These are phyloP conservation scores for Stachybotrys chlorohalonatus DNA, from an alignment of 2,329 filamentous ascomycete genomes.

Conservation along the genomic window DNA sequence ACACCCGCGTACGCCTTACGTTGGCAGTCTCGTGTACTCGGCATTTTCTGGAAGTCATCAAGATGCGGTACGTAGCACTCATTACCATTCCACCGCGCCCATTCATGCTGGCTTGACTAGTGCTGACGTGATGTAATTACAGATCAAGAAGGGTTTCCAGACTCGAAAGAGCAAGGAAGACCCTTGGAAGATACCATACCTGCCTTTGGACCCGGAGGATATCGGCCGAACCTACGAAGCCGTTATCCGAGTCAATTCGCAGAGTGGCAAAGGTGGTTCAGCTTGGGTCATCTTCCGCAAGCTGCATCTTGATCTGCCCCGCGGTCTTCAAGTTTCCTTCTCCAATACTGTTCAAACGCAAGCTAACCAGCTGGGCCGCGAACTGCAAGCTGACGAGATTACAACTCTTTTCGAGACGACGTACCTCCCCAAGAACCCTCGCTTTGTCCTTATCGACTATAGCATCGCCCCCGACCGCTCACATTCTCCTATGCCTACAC, in stretches of 20 bases:
- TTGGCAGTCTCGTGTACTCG: conserved; percentile 82
- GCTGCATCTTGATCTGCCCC: conserved; percentile 84
- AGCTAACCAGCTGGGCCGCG: conserved; percentile 72
- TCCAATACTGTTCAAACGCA: conserved; percentile 75
- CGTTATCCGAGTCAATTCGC: conserved; percentile 95
- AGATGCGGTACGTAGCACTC: conserved; percentile 58
- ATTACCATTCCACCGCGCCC: too few relatives aligned
- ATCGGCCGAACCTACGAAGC: conserved; percentile 97
- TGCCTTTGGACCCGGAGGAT: conserved; percentile 85
- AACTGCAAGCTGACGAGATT: conserved; percentile 78
- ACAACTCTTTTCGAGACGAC: conserved; percentile 78
- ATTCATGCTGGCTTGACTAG: too few relatives aligned
- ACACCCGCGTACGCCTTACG: conserved; percentile 83
- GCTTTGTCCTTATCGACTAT: conserved; percentile 86
- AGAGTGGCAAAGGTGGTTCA: conserved; percentile 87
- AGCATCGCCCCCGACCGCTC: conserved; percentile 76
- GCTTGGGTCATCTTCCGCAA: conserved; percentile 90
- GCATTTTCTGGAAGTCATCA: conserved; percentile 91
- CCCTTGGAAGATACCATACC: conserved; percentile 79
- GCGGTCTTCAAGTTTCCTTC: conserved; percentile 86
- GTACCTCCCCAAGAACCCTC: conserved; percentile 79
- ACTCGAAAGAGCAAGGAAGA: conserved; percentile 55
- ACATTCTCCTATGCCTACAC: conserved; percentile 59
- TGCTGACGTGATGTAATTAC: too few relatives aligned
- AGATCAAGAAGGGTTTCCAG: conserved; percentile 35